Evolutionary conservation across 495 filamentous ascomycete species (phyloP), one percentile per base, ranked within the genome.

Genomic region (Trichoderma reesei): DNA sequence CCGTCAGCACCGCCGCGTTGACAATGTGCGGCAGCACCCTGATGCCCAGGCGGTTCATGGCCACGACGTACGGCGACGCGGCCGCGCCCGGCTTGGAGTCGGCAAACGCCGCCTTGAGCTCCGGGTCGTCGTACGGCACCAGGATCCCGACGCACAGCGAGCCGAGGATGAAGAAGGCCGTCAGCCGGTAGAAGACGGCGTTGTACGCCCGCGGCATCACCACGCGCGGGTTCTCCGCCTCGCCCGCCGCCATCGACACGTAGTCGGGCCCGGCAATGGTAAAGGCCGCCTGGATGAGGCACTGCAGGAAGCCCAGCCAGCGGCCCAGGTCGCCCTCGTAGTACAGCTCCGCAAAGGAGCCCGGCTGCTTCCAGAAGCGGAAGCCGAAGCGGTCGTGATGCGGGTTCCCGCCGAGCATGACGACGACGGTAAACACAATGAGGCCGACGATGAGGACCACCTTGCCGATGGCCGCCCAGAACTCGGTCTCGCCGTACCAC

Each of bases 61-160:
- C 88, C 66, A 96, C 84, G n/a, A 95, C 90, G 73, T 93, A 93
- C 0, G 90, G 90, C 41, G 84, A 88, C n/a, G 89, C 87, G 34
- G 81, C 81, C 1, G 89, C 90, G 36, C 86, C 85, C 0, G 85
- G 73, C 3, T 72, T 70, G 44, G 77, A 80, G 4, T 76, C 74
- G 16, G 68, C 71, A 69, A 90, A 80, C 39, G 80, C 82, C n/a
- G 74, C 75, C 14, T 68, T 70, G 70, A 91, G 77, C 36, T 77
- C 80, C 14, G 72, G 46, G 65, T 79, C 76, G 64, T 85, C 80
- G 68, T 83, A 79, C 0, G 86, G 86, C 0, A 90, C 84, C 20
- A 88, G 73, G 64, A 90, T 82, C 7, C 88, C 88, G 34, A 89
- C 84, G 59, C 82, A 85, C 37, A 92, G 77, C 18, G 85, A 81